phyloP scores from a whole-genome alignment of 192 early-diverging fungal species.

The Coemansia sp. region DNA sequence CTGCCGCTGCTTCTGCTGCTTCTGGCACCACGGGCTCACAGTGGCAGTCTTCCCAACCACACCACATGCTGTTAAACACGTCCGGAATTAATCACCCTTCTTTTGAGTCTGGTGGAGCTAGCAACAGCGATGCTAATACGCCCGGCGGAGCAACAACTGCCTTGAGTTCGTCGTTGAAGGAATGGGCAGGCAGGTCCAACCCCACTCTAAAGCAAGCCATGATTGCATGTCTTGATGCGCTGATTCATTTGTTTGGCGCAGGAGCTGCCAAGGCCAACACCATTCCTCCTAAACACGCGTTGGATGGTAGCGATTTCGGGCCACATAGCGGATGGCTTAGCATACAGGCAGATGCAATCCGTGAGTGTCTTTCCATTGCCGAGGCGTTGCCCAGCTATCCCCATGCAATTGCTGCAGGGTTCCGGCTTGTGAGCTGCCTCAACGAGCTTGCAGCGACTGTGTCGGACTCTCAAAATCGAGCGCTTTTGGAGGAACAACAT shows the following conservation, averaged over 20 bases:
- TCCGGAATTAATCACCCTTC: slow-evolving; percentile 5
- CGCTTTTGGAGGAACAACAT: slow-evolving; percentile 43
- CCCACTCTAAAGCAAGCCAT: slow-evolving; percentile 19
- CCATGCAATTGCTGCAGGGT: slow-evolving; percentile 36
- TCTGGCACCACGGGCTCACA: slow-evolving; percentile 12
- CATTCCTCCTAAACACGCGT: not conserved
- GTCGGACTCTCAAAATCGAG: slow-evolving; percentile 15
- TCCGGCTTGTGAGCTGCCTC: slow-evolving; percentile 39
- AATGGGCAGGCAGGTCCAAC: slow-evolving; percentile 24
- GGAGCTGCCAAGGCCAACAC: not conserved
- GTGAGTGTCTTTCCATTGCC: slow-evolving; percentile 42
- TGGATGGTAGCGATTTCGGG: not conserved
- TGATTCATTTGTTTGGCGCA: slow-evolving; percentile 21
- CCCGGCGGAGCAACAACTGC: not conserved
- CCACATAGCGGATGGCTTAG: slow-evolving; percentile 29
- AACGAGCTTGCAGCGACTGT: slow-evolving; percentile 17
- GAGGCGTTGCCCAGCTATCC: slow-evolving; percentile 50
- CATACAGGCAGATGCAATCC: slow-evolving; percentile 42
- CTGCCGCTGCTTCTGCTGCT: slow-evolving; percentile 34
- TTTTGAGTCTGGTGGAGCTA: slow-evolving; percentile 9
- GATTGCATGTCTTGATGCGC: slow-evolving; percentile 34
- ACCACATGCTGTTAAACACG: slow-evolving; percentile 4
- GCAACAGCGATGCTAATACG: not conserved
- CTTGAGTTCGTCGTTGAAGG: slow-evolving; percentile 7
- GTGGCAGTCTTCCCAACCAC: not conserved